Evolutionary conservation across 768 basidiomycete species (phyloP).

Genomic region (Mycena vulgaris): DNA sequence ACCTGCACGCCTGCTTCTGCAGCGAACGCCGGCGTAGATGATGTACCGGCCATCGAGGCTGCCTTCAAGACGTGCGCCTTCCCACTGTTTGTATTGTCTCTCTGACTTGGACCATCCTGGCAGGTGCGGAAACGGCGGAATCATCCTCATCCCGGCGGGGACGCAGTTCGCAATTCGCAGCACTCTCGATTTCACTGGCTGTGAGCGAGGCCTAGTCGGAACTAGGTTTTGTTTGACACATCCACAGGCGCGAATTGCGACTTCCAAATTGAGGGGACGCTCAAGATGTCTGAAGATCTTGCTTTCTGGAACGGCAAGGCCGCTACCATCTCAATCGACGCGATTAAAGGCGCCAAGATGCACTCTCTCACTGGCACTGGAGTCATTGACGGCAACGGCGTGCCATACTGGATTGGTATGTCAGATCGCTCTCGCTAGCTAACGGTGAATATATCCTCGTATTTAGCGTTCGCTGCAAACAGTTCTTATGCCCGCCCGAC

Average conservation of each 20-base stretch:
- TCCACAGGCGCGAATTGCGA: constrained; percentile 42
- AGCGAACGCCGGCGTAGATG: constrained; percentile 43
- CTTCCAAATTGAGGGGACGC: constrained; percentile 49
- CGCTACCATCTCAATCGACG: constrained; percentile 43
- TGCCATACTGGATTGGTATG: constrained; percentile 48
- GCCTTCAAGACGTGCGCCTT: constrained; percentile 50
- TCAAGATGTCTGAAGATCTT: constrained; percentile 47
- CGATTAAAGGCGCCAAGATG: constrained; percentile 43
- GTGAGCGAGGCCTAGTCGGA: constrained; percentile 11
- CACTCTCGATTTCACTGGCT: constrained; percentile 48
- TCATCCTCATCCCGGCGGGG: constrained; percentile 49
- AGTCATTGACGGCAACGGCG: constrained; percentile 50
- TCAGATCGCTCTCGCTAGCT: not conserved
- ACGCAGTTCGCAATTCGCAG: constrained; percentile 45
- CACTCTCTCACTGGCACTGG: constrained; percentile 48
- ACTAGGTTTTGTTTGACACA: not conserved
- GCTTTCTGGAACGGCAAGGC: constrained; percentile 48
- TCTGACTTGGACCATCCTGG: too few species aligned
- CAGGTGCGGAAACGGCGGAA: constrained; percentile 50
- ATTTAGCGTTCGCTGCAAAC: constrained; percentile 47
- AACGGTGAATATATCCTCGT: too few species aligned
- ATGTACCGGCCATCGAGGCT: constrained; percentile 49
- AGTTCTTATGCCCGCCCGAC: constrained; percentile 48
- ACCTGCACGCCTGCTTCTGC: constrained; percentile 47
- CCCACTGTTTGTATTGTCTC: too few species aligned